phyloP scores from a whole-genome alignment of 2,329 filamentous ascomycete genomes.

The Raffaelea deltoideospora region DNA sequence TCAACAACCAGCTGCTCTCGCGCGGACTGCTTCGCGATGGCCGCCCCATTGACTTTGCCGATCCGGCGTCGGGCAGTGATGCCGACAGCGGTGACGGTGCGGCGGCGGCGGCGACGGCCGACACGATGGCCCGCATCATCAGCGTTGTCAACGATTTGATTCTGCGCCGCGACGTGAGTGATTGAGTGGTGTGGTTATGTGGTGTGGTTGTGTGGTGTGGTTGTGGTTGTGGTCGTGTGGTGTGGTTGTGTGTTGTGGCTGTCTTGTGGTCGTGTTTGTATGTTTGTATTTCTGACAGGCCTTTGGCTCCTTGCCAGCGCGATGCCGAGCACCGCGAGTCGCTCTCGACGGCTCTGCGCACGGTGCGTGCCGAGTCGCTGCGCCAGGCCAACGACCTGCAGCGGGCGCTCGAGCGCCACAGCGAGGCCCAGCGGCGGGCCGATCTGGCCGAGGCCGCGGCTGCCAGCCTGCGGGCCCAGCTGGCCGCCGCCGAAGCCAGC shows the following conservation, averaged over 20 bases:
- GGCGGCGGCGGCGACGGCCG: slow-evolving; percentile 25
- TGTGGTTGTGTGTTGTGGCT: background rate
- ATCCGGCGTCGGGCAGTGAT: no score
- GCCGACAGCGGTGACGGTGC: slow-evolving; percentile 45
- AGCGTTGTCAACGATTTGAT: slow-evolving; percentile 90
- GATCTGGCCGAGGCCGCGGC: slow-evolving; percentile 54
- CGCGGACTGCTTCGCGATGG: slow-evolving; percentile 52
- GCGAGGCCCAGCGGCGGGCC: slow-evolving; percentile 39
- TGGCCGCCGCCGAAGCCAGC: slow-evolving; percentile 59
- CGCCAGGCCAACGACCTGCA: slow-evolving; percentile 57
- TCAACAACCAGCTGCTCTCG: slow-evolving; percentile 57
- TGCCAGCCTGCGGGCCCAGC: slow-evolving; percentile 50
- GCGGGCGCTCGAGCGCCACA: slow-evolving; percentile 36
- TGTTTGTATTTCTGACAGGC: background rate
- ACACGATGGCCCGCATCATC: slow-evolving; percentile 66
- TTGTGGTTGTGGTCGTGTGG: background rate
- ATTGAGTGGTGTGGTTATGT: background rate
- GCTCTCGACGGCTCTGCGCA: slow-evolving; percentile 62
- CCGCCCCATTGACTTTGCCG: slow-evolving; percentile 68
- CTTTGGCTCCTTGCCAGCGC: slow-evolving; percentile 36
- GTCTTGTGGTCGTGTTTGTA: background rate
- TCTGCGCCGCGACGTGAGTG: slow-evolving; percentile 67
- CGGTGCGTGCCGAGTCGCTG: slow-evolving; percentile 57
- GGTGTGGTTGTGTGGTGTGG: background rate
- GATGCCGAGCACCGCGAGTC: slow-evolving; percentile 81